Percentiles rank a stretch among this genome's conserved stretches.
Evolutionary conservation across 164 flowering plant species (phyloP).

Genomic region (Santalum album): DNA sequence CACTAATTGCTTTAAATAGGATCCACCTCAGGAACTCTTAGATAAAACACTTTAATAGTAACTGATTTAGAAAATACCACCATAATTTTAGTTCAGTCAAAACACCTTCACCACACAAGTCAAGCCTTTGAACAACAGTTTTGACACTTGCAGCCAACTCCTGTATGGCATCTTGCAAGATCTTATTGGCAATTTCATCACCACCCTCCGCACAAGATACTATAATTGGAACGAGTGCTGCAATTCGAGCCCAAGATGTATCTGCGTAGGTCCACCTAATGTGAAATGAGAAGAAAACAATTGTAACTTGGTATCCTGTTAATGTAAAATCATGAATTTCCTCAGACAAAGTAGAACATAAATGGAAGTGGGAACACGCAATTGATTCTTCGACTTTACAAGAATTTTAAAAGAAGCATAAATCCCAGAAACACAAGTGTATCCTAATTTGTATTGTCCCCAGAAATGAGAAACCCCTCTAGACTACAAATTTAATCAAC

Average conservation of each 20-base stretch:
- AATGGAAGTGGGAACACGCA: background rate
- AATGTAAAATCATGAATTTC: background rate
- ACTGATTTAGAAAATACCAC: no score
- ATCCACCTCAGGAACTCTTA: background rate
- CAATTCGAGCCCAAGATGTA: slow-evolving; percentile 98
- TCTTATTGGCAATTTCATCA: slow-evolving; percentile 67
- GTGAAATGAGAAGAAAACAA: slow-evolving; percentile 11
- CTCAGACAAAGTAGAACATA: background rate
- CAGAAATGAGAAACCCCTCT: no score
- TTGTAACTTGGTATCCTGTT: background rate
- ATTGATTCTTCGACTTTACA: background rate
- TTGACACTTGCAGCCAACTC: slow-evolving; percentile 81
- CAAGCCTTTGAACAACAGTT: slow-evolving; percentile 81
- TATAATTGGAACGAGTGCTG: slow-evolving; percentile 86
- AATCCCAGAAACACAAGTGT: background rate
- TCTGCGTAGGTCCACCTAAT: slow-evolving; percentile 97
- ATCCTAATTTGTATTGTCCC: background rate
- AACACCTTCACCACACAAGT: slow-evolving; percentile 76
- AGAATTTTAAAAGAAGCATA: background rate
- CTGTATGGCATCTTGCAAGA: slow-evolving; percentile 58
- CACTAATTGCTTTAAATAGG: background rate
- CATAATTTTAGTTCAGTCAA: background rate
- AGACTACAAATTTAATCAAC: no score
- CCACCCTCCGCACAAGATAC: slow-evolving; percentile 90
- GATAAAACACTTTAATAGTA: background rate